These are phyloP conservation scores for Tetramitus jugosus DNA, from an alignment of 208 protist species.

Conservation along the genomic window DNA sequence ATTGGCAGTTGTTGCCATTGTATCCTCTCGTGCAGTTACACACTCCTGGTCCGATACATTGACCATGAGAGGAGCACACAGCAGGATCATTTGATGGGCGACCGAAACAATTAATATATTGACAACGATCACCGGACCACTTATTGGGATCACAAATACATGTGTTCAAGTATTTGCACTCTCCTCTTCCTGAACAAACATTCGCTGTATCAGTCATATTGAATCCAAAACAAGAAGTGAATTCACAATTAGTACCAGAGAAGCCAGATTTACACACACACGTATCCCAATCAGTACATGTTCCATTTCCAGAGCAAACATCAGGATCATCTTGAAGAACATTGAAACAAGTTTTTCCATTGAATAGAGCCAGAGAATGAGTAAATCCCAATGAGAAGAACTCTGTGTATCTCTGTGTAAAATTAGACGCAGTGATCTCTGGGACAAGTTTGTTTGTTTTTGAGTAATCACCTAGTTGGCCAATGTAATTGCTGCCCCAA, in stretches of 20 bases:
- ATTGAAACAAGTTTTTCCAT: too few relatives aligned
- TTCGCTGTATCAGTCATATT: too few relatives aligned
- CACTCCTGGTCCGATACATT: neutral
- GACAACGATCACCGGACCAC: neutral
- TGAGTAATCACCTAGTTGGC: too few relatives aligned
- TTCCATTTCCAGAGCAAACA: neutral
- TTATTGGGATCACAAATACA: neutral
- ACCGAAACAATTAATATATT: neutral
- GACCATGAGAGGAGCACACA: neutral
- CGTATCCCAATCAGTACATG: neutral
- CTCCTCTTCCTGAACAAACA: neutral
- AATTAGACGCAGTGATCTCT: too few relatives aligned
- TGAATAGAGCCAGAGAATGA: too few relatives aligned
- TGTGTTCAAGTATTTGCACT: neutral
- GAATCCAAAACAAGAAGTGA: too few relatives aligned
- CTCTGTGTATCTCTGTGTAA: too few relatives aligned
- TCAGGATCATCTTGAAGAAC: too few relatives aligned
- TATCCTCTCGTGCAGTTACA: neutral
- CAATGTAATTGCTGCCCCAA: too few relatives aligned
- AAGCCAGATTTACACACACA: neutral
- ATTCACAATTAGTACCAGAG: too few relatives aligned
- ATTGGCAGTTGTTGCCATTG: neutral
- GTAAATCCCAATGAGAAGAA: too few relatives aligned
- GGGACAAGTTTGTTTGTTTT: too few relatives aligned
- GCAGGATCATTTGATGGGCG: neutral